These are phyloP conservation scores for Ascochyta clinopodiicola DNA, from an alignment of 2,329 filamentous ascomycete genomes.

Conservation along the genomic window DNA sequence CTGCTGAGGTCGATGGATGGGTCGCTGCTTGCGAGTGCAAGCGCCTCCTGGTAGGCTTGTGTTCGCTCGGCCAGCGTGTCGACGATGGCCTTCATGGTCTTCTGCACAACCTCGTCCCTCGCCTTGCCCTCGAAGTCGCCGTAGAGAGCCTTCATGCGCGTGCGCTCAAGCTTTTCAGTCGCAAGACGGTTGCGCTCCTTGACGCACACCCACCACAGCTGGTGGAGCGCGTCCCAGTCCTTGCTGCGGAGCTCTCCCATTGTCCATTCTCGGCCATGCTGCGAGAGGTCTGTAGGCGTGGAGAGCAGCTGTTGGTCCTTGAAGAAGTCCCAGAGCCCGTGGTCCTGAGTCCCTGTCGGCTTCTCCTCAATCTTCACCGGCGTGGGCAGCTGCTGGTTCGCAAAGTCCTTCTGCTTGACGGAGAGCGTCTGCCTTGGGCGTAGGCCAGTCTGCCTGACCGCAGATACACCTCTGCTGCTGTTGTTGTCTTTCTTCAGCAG, in stretches of 20 bases:
- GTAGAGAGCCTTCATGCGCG: constrained; percentile 72
- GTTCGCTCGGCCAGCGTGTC: constrained; percentile 85
- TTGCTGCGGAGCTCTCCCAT: constrained; percentile 85
- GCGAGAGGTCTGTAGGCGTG: constrained; percentile 72
- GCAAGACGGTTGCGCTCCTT: constrained; percentile 88
- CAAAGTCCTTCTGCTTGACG: constrained; percentile 67
- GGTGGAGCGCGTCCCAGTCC: constrained; percentile 91
- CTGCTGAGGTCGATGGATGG: constrained; percentile 35
- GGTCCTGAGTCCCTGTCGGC: constrained; percentile 70
- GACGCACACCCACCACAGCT: constrained; percentile 91
- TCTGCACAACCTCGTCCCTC: constrained; percentile 72
- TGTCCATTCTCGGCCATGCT: constrained; percentile 81
- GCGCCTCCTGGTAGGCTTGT: constrained; percentile 84
- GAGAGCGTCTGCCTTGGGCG: constrained; percentile 73
- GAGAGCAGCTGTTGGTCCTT: constrained; percentile 70
- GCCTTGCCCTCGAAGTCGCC: constrained; percentile 71
- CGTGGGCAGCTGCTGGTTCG: constrained; percentile 64
- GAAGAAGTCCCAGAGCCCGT: constrained; percentile 95
- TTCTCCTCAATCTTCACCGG: constrained; percentile 70
- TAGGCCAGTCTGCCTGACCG: constrained; percentile 74
- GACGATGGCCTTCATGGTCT: constrained; percentile 83
- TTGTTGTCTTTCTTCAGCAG: constrained; percentile 75
- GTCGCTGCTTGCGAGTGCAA: constrained; percentile 65
- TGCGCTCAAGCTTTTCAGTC: constrained; percentile 76
- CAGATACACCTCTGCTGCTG: constrained; percentile 80